Base-by-base conservation (phyloP, 192 early-diverging fungal species). In the Geosiphon pyriformis region DNA sequence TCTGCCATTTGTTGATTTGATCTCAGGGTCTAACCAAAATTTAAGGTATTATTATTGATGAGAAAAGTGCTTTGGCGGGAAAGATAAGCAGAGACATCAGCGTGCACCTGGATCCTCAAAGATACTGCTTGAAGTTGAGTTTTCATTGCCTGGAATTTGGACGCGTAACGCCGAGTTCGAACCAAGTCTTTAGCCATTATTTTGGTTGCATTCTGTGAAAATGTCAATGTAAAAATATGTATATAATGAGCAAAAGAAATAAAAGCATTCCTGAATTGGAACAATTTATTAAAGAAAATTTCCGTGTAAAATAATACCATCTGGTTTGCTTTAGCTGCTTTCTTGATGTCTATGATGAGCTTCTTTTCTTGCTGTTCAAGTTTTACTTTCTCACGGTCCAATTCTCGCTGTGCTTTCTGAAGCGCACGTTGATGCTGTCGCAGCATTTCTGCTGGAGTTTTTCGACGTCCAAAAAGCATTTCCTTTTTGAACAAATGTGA, bases 121-220 rank as follows among this genome's bases (percentile, higher is more conserved):
- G 86, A 73, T 22, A 99, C 90, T 33, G 89, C 94, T 74, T 98
- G 95, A 48, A 99, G 81, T 66, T 94, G 92, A 4, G 94, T 92
- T 54, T 89, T 86, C 92, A 97, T 99, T 64, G 88, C 85, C 76
- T 95, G 92, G 70, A 98, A 98, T 80, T 98, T 96, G 82, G 95
- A 91, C 61, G 95, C 80, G 61, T 98, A 90, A 25, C 89, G 80
- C 46, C 95, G 83, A 22, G 95, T 99, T 35, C 96, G 82, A 17
- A 99, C 96, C 53, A 99, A 75, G 77, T 99, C 95, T 78, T 93
- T 96, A 49, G 96, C 96, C 95, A 96, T 98, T 51, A 97, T 84
- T 68, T 96, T 96, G 74, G 88, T 92, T 4, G 92, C 89, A 64
- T 78, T 79, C 87, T 91, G 66, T 17, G 26, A 66, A n/a, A 61